Evolutionary conservation across 345 rosid species (phyloP), one percentile per base, ranked within the genome.

Genomic region (Eucalyptus leucophloia): DNA sequence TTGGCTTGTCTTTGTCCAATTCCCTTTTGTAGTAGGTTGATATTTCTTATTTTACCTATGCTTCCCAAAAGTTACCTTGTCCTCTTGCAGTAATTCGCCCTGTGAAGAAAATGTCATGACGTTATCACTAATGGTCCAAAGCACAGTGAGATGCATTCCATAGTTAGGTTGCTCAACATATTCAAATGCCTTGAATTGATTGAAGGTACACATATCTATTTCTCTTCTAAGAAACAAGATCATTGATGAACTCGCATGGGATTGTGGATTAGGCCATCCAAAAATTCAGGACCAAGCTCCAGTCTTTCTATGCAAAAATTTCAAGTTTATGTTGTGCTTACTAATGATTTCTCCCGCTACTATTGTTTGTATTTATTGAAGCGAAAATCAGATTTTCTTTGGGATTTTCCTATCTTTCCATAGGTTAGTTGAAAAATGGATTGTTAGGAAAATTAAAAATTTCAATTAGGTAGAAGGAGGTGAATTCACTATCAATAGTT

Each of bases 231-330:
- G 72, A 65, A 65, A 4, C 19, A 65, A n/a, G 21, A 0, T 2
- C 17, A 0, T 65, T 3, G 37, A 65, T n/a, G 12, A n/a, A 65
- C 10, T 65, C 3, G 0, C 6, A 0, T 15, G 77, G 37, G 21
- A 65, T 65, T 3, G 6, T n/a, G 21, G 0, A n/a, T 65, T 65
- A n/a, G 6, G 37, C 37, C 77, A n/a, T n/a, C 19, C 2, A n/a
- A 8, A 65, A 65, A 65, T n/a, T 65, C 5, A 9, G 12, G 77
- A n/a, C 40, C 37, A 0, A 15, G 11, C 37, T 2, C 3, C 1
- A 9, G 0, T 15, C 77, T 17, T 65, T 65, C 10, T 7, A 16
- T n/a, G 37, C 77, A 65, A 65, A n/a, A 15, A 0, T 4, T 15
- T n/a, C 0, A 1, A 65, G 40, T 15, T 58, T 58, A 26, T 26